A percentile compares a stretch with the other conserved stretches of the same genome.
Evolutionary conservation across 306 rosid species (phyloP).

Genomic region (Nissolia schottii): DNA sequence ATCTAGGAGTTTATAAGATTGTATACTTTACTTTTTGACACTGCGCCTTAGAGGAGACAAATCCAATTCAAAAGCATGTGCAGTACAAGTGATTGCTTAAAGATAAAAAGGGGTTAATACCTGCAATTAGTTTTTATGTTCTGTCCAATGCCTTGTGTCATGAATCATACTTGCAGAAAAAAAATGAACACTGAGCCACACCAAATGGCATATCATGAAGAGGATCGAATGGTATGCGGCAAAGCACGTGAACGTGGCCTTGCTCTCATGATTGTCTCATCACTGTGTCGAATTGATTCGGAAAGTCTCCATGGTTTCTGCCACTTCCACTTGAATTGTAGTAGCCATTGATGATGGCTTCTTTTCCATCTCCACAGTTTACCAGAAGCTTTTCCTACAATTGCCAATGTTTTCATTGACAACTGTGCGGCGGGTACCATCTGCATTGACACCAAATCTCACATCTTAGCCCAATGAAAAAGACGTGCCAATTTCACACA

Average conservation of each 20-base stretch:
- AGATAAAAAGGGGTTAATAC: slow-evolving; percentile 13
- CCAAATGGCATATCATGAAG: slow-evolving; percentile 35
- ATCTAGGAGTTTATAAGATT: too few species aligned
- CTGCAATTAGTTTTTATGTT: slow-evolving; percentile 24
- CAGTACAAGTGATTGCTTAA: not conserved
- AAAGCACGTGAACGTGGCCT: slow-evolving; percentile 76
- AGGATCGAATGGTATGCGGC: slow-evolving; percentile 40
- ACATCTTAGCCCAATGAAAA: slow-evolving; percentile 23
- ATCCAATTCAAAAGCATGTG: not conserved
- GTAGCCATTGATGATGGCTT: slow-evolving; percentile 96
- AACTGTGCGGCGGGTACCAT: slow-evolving; percentile 88
- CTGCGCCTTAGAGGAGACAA: not conserved
- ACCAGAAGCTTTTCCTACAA: slow-evolving; percentile 73
- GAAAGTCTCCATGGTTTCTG: slow-evolving; percentile 99
- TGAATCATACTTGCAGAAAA: slow-evolving; percentile 24
- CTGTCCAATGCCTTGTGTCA: slow-evolving; percentile 22
- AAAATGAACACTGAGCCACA: slow-evolving; percentile 33
- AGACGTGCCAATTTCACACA: slow-evolving; percentile 14
- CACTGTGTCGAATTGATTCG: slow-evolving; percentile 88
- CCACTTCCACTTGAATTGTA: slow-evolving; percentile 99
- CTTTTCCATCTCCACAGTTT: slow-evolving; percentile 99
- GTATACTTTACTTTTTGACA: too few species aligned
- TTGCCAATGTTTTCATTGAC: slow-evolving; percentile 75
- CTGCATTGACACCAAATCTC: slow-evolving; percentile 44
- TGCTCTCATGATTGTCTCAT: slow-evolving; percentile 79